Percentiles rank a stretch among this genome's conserved stretches.
phyloP scores from a whole-genome alignment of 83 land plant species.

The Thuja plicata region DNA sequence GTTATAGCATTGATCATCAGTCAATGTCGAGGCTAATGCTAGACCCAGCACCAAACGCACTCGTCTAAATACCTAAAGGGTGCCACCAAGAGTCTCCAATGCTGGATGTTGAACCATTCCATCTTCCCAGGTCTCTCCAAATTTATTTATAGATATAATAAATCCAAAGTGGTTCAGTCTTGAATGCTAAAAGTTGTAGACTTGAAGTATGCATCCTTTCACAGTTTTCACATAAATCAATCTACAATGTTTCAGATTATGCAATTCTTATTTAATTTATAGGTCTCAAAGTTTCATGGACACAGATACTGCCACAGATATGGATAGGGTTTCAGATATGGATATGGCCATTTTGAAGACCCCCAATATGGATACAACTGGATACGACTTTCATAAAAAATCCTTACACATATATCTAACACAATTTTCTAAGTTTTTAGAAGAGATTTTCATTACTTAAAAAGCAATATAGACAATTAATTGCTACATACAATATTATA shows the following conservation, averaged over 20 bases:
- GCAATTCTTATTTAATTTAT: not conserved
- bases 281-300: not conserved
- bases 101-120: not conserved
- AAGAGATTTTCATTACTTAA: no score
- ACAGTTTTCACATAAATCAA: not conserved
- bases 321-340: no score
- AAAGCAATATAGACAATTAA: no score
- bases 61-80: not conserved
- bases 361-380: no score
- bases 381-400: no score
- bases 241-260: not conserved
- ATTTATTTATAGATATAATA: no score
- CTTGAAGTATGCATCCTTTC: not conserved
- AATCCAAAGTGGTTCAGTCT: not conserved
- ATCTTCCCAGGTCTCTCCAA: not conserved
- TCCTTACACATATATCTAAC: no score
- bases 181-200: not conserved
- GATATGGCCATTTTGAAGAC: no score
- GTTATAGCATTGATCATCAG: not conserved
- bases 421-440: no score
- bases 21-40: not conserved
- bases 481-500: no score
- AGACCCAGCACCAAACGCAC: not conserved
- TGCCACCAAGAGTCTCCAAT: not conserved
- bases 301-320: no score